Base-by-base conservation (phyloP, 2,329 filamentous ascomycete species). In the Lasiodiplodia theobromae region DNA sequence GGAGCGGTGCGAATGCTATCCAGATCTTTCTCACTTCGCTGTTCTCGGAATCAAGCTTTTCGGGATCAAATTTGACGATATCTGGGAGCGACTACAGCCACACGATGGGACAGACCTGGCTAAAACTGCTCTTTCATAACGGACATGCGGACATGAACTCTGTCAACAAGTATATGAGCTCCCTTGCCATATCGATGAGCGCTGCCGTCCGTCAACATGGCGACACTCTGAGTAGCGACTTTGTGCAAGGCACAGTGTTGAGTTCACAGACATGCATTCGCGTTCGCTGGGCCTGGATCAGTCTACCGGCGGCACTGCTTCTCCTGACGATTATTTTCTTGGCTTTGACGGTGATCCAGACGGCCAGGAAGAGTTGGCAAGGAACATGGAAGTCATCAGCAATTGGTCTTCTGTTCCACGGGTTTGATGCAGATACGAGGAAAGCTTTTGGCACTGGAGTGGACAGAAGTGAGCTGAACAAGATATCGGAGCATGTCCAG, bases 261-360 rank as follows among this genome's bases (percentile, higher is more conserved):
- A 34, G n/a, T 2, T 37, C 56, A 6, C 31, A 38, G 2, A 60
- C 56, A 4, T 60, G 56, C 38, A 34, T 60, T n/a, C n/a, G 38
- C 16, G 56, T 60, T 23, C 56, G 56, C 18, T 60, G 56, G 56
- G n/a, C 38, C 7, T 60, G 56, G 56, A 37, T 60, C 8, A 21
- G 34, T n/a, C 8, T 38, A 8, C 56, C 56, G 21, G 28, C 31
- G 14, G 21, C 31, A 16, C 11, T 38, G 28, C 56, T 60, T 40
- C 21, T 37, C 56, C n/a, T 60, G 14, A 60, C 56, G 5, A n/a
- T 60, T 7, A 7, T 60, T 4, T 60, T 44, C 34, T n/a, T 60
- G 31, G 28, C 34, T 14, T 34, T 60, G 16, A n/a, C 34, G 7
- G 38, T 40, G 3, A 11, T 25, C 21, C 56, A 60, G 38, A 23